A percentile compares a stretch with the other conserved stretches of the same genome.
Evolutionary conservation across 305 asterid species (phyloP).

Genomic region (Striga hermonthica): DNA sequence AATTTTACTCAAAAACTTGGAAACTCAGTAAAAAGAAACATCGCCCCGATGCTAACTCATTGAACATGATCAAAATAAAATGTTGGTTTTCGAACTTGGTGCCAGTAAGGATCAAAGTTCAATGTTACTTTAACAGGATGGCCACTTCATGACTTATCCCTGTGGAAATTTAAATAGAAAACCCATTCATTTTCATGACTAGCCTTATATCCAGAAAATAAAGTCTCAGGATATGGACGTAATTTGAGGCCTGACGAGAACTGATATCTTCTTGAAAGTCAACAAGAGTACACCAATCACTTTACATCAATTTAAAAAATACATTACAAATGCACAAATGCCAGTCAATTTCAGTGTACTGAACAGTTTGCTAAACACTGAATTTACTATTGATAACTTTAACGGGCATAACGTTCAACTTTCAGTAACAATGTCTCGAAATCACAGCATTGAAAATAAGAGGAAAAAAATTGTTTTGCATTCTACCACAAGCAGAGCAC

Average conservation of each 20-base stretch:
- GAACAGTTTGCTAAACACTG: slow-evolving; percentile 4
- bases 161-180: too few relatives aligned
- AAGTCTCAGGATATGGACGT: neutral
- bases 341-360: slow-evolving; percentile 17
- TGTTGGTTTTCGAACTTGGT: too few relatives aligned
- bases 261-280: neutral
- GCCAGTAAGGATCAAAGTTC: too few relatives aligned
- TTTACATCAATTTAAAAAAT: neutral
- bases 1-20: too few relatives aligned
- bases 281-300: neutral
- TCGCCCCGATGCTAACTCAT: too few relatives aligned
- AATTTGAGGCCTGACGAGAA: neutral
- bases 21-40: too few relatives aligned
- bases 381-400: neutral
- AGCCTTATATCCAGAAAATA: too few relatives aligned
- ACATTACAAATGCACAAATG: neutral
- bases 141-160: too few relatives aligned
- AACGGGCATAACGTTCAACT: slow-evolving; percentile 16
- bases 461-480: neutral
- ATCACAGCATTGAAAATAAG: neutral
- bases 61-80: too few relatives aligned
- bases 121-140: too few relatives aligned
- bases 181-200: too few relatives aligned
- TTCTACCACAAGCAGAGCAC: neutral
- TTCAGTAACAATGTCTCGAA: slow-evolving; percentile 5